Base-by-base conservation (phyloP, 2,329 filamentous ascomycete species). In the Sporothrix protearum region DNA sequence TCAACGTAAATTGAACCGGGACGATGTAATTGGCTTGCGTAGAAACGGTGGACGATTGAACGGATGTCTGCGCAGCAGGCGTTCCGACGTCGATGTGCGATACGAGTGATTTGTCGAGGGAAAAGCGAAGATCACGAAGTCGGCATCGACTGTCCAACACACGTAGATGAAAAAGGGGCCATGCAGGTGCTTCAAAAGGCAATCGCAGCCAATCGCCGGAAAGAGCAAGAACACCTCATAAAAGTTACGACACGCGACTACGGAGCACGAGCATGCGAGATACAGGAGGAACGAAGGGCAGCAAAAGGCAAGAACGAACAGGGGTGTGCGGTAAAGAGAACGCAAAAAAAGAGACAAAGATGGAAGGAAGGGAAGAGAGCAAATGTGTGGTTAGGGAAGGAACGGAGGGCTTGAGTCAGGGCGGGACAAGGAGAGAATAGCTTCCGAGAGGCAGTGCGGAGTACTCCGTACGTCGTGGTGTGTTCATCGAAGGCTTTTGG, bases 31-130 rank as follows among this genome's bases (percentile, higher is more conserved):
- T 68, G 64, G 39, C 9, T 45, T 68, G 39, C 16, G 45, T 39
- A 36, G 36, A 28, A 42, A n/a, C 16, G 22, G 57, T 22, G 33
- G 33, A 42, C 19, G 57, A 6, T 19, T 30, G 16, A 61, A n/a
- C 39, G n/a, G 30, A 63, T 61, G n/a, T 63, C 57, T 63, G 33
- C 57, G 36, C 57, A 63, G 57, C 57, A 61, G 57, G 57, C 57
- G 22, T 63, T 63, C 22, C 36, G 57, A 16, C 36, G 33, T 14
- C 10, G 53, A 33, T 33, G 33, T 25, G 33, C 57, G n/a, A 63
- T 53, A 25, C 22, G 22, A 16, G 57, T 25, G 57, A 14, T 63
- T 42, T 25, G 25, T 16, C 8, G 19, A 39, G 22, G 30, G 49
- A 28, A 16, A 22, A 53, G n/a, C 39, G 9, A 25, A 42, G 57